A percentile compares a stretch with the other conserved stretches of the same genome.
These are phyloP conservation scores for Calcarisporium arbuscula DNA, from an alignment of 2,329 filamentous ascomycete genomes.

Conservation along the genomic window DNA sequence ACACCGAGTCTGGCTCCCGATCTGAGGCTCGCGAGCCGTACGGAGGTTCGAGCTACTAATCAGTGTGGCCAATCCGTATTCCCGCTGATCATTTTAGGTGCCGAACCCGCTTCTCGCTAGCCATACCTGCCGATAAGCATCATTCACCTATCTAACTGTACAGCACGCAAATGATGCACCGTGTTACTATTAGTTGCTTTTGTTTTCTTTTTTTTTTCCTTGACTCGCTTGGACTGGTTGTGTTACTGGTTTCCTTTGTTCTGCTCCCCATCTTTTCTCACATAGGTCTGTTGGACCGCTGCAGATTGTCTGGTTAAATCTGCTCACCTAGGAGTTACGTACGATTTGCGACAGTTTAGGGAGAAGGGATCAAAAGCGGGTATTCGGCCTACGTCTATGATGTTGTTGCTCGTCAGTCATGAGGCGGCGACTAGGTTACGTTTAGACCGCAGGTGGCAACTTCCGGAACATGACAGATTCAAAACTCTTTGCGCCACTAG, in stretches of 20 bases:
- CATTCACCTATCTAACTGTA: too few species aligned
- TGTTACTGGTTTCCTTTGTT: conserved; percentile 13
- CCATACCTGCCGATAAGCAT: too few species aligned
- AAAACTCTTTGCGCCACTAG: conserved; percentile 33
- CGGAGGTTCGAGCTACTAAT: conserved; percentile 29
- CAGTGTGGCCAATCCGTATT: conserved; percentile 12
- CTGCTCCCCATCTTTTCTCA: conserved; percentile 20
- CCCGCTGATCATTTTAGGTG: conserved; percentile 24
- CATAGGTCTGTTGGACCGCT: conserved; percentile 22
- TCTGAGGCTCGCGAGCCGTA: conserved; percentile 38
- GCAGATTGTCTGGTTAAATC: conserved; percentile 22
- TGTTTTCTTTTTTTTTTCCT: conserved; percentile 18
- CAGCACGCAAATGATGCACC: too few species aligned
- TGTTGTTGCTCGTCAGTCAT: conserved; percentile 29
- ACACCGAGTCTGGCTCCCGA: conserved; percentile 35
- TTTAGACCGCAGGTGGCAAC: conserved; percentile 32
- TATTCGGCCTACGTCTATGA: conserved; percentile 27
- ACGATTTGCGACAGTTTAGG: conserved; percentile 30
- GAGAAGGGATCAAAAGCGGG: conserved; percentile 27
- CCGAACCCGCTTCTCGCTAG: conserved; percentile 24
- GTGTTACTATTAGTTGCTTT: conserved; percentile 19
- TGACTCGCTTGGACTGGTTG: too few species aligned
- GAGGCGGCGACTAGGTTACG: conserved; percentile 29
- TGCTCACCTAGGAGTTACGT: conserved; percentile 29
- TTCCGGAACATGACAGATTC: conserved; percentile 33